These are phyloP conservation scores for Cynara cardunculus DNA, from an alignment of 129 eudicot species.

Conservation along the genomic window DNA sequence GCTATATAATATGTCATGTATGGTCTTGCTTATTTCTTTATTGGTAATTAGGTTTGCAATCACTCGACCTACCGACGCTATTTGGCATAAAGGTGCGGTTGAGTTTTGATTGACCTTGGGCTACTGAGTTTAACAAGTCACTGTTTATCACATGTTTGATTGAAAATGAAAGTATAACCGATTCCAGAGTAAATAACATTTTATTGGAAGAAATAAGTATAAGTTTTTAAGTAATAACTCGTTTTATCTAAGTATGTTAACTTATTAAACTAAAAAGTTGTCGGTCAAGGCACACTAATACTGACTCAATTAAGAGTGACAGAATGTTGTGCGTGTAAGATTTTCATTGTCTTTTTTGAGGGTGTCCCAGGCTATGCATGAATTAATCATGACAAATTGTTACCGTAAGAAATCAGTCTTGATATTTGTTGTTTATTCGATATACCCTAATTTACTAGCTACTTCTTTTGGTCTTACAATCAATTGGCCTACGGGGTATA, in stretches of 20 bases:
- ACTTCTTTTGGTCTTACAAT: not conserved
- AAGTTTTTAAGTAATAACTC: not conserved
- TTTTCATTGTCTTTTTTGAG: no score
- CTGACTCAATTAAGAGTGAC: not conserved
- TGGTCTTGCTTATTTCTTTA: not conserved
- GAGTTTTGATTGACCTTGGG: not conserved
- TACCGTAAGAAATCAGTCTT: no score
- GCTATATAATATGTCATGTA: not conserved
- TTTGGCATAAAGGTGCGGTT: not conserved
- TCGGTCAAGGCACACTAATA: not conserved
- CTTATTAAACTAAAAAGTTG: not conserved
- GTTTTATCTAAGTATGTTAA: not conserved
- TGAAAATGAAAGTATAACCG: not conserved
- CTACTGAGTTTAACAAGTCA: not conserved
- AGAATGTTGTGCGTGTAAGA: not conserved
- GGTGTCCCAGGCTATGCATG: no score
- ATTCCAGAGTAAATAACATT: no score
- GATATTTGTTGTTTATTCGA: not conserved
- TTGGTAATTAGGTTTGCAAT: not conserved
- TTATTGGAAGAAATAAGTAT: not conserved
- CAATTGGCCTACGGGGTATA: not conserved
- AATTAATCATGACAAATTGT: no score
- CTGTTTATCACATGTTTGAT: not conserved
- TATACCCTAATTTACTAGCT: not conserved
- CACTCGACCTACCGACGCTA: not conserved